A percentile compares a stretch with the other conserved stretches of the same genome.
Conservation (phyloP, 306 rosid species). For the Vigna radiata region DNA sequence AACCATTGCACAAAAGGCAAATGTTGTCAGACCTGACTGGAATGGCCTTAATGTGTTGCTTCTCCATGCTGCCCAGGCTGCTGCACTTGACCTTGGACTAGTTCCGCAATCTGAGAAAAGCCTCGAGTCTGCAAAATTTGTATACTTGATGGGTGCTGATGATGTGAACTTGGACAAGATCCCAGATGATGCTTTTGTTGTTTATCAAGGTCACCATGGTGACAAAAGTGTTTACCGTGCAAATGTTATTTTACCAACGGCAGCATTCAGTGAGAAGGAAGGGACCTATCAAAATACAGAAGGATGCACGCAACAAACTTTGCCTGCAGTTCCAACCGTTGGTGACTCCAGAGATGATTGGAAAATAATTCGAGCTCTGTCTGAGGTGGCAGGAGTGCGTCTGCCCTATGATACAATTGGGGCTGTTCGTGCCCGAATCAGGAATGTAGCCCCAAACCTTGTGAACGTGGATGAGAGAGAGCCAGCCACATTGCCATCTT, state of each 20-base stretch:
- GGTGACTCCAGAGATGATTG: slow-evolving; percentile 99
- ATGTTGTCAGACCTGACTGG: slow-evolving; percentile 89
- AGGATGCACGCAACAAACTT: slow-evolving; percentile 87
- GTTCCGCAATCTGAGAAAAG: slow-evolving; percentile 85
- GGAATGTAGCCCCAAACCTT: slow-evolving; percentile 88
- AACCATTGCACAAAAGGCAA: slow-evolving; percentile 65
- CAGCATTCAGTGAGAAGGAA: slow-evolving; percentile 98
- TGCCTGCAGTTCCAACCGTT: slow-evolving; percentile 97
- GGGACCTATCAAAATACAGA: slow-evolving; percentile 93
- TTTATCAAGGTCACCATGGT: slow-evolving; percentile 98
- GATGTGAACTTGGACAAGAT: slow-evolving; percentile 74
- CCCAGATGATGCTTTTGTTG: slow-evolving; percentile 88
- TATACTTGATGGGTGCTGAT: slow-evolving; percentile 98
- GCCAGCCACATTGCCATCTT: slow-evolving; percentile 73
- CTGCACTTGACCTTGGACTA: slow-evolving; percentile 99
- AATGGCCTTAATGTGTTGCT: slow-evolving; percentile 91
- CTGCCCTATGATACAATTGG: slow-evolving; percentile 81
- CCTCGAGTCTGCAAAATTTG: slow-evolving; percentile 83
- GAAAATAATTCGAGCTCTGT: slow-evolving; percentile 92
- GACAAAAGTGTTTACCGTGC: slow-evolving; percentile 92
- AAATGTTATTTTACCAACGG: slow-evolving; percentile 79
- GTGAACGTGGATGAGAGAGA: slow-evolving; percentile 78
- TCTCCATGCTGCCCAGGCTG: slow-evolving; percentile 95
- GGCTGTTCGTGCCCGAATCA: slow-evolving; percentile 71
- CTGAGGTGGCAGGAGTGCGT: slow-evolving; percentile 79